Conservation (phyloP, 2,329 filamentous ascomycete species). For the Dactylonectria estremocensis region DNA sequence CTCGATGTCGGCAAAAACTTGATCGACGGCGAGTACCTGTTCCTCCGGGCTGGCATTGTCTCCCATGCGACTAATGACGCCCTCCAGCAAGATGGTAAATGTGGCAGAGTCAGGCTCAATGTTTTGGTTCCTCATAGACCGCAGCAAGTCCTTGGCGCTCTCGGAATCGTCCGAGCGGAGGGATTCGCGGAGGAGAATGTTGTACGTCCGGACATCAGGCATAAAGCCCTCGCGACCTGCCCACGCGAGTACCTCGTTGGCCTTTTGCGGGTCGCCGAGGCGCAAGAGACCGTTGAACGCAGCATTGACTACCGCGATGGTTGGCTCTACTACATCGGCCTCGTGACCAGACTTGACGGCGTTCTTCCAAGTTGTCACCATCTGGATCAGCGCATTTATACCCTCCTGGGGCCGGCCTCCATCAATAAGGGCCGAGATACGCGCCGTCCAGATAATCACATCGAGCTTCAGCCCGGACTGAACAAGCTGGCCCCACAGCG, state of each 20-base stretch:
- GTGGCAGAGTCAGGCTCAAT: conserved; percentile 77
- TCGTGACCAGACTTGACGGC: conserved; percentile 50
- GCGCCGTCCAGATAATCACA: conserved; percentile 76
- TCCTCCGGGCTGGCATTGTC: conserved; percentile 58
- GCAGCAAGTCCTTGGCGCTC: conserved; percentile 68
- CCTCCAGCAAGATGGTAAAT: conserved; percentile 80
- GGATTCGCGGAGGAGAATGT: conserved; percentile 76
- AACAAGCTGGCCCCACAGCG: conserved; percentile 77
- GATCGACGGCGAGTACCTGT: conserved; percentile 67
- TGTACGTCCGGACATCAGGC: conserved; percentile 75
- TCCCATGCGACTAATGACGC: conserved; percentile 62
- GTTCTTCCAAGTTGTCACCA: conserved; percentile 73
- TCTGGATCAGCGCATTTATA: conserved; percentile 76
- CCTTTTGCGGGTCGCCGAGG: conserved; percentile 62
- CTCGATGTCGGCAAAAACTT: conserved; percentile 72
- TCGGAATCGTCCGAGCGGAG: conserved; percentile 64
- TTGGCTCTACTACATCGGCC: conserved; percentile 67
- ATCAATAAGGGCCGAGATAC: conserved; percentile 76
- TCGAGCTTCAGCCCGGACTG: conserved; percentile 74
- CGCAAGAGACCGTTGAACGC: conserved; percentile 75
- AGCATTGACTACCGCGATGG: conserved; percentile 78
- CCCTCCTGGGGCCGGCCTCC: conserved; percentile 68
- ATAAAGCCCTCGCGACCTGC: conserved; percentile 68
- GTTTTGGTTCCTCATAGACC: conserved; percentile 70
- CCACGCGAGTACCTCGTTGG: conserved; percentile 71